Evolutionary conservation across 768 basidiomycete species (phyloP).

Genomic region (Dioszegia hungarica): DNA sequence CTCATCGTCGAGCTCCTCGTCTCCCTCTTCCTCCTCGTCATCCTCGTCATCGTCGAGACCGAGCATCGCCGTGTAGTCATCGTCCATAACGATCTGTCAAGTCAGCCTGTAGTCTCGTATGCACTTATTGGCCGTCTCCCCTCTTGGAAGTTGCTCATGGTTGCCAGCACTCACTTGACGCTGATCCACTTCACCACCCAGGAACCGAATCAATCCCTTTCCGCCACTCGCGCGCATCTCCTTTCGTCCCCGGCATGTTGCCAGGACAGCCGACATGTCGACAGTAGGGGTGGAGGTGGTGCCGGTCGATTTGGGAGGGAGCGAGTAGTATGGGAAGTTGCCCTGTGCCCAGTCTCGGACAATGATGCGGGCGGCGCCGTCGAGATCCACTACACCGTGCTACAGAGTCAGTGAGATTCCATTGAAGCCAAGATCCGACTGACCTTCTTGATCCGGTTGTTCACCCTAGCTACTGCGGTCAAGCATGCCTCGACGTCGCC

Average conservation of each 20-base stretch:
- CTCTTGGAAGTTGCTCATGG: not conserved
- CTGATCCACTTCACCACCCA: conserved; percentile 50
- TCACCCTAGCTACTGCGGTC: conserved; percentile 66
- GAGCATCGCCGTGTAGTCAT: conserved; percentile 51
- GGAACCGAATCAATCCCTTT: conserved; percentile 60
- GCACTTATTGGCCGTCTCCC: conserved; percentile 12
- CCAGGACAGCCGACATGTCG: conserved; percentile 56
- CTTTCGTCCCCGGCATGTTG: conserved; percentile 56
- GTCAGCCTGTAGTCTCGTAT: conserved; percentile 1
- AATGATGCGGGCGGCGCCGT: conserved; percentile 69
- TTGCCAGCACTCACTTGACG: conserved; percentile 51
- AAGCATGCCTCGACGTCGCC: conserved; percentile 71
- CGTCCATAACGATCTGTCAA: conserved; percentile 52
- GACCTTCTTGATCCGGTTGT: conserved; percentile 73
- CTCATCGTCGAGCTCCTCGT: conserved; percentile 33
- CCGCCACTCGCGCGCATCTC: conserved; percentile 60
- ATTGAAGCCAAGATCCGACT: conserved; percentile 17
- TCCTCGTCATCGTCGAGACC: conserved; percentile 52
- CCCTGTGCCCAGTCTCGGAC: conserved; percentile 79
- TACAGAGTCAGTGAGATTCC: conserved; percentile 40
- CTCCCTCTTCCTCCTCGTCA: conserved; percentile 49
- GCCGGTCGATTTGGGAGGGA: conserved; percentile 51
- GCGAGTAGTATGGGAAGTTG: conserved; percentile 67
- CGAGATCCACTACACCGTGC: conserved; percentile 68
- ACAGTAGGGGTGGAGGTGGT: conserved; percentile 48